A percentile compares a stretch with the other conserved stretches of the same genome.
Conservation (phyloP, 2,329 filamentous ascomycete species). For the Cytospora mali region DNA sequence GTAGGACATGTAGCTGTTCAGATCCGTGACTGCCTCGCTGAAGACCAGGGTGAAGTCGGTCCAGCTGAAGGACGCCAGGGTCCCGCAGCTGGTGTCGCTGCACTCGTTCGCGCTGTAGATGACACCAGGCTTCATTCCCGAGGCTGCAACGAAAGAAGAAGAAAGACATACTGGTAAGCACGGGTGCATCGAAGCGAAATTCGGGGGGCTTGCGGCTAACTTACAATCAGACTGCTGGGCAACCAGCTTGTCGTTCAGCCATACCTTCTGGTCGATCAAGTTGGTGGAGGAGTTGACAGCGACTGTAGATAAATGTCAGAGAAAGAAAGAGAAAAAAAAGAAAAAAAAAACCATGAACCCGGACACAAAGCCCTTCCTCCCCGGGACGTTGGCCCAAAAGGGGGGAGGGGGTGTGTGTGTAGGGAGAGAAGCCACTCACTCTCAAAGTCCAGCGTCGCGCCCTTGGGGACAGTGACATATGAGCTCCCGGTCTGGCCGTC, state of each 20-base stretch:
- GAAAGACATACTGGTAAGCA: neutral
- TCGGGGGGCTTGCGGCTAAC: neutral
- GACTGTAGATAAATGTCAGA: neutral
- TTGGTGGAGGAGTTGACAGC: slow-evolving; percentile 12
- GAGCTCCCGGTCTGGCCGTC: slow-evolving; percentile 14
- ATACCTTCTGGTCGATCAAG: slow-evolving; percentile 25
- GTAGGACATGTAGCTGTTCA: slow-evolving; percentile 14
- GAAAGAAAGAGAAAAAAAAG: too few species aligned
- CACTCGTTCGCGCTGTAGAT: slow-evolving; percentile 26
- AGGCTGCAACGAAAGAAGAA: neutral
- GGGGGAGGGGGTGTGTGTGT: too few species aligned
- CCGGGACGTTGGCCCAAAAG: too few species aligned
- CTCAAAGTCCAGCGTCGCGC: slow-evolving; percentile 23
- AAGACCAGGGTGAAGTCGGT: slow-evolving; percentile 17
- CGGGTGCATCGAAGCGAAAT: neutral
- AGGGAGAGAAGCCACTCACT: neutral
- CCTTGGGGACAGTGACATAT: slow-evolving; percentile 17
- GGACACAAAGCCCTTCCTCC: too few species aligned
- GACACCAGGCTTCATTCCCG: slow-evolving; percentile 26
- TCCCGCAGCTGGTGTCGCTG: slow-evolving; percentile 20
- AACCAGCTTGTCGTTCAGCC: slow-evolving; percentile 24
- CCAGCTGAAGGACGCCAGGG: slow-evolving; percentile 24
- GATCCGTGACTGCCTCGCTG: slow-evolving; percentile 19
- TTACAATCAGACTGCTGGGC: slow-evolving; percentile 22
- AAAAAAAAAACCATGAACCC: too few species aligned